A percentile compares a stretch with the other conserved stretches of the same genome.
These are phyloP conservation scores for Isabelozyma rhagii DNA, from an alignment of 805 yeast genomes.

Conservation along the genomic window DNA sequence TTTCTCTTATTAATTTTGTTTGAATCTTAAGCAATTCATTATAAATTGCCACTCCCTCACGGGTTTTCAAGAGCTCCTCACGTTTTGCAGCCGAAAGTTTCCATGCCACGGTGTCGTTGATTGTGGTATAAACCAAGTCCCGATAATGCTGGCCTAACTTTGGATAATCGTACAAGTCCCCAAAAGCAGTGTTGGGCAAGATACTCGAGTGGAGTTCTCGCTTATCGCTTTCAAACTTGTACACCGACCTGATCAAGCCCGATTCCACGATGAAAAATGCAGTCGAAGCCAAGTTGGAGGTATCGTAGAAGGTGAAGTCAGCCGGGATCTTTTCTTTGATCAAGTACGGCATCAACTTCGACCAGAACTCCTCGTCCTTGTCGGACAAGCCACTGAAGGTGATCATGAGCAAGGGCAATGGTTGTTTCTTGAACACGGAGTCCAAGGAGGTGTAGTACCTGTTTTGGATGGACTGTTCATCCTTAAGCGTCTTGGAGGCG, in stretches of 20 bases:
- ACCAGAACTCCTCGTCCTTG: slow-evolving; percentile 57
- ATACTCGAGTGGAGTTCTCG: slow-evolving; percentile 41
- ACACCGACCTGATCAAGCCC: slow-evolving; percentile 36
- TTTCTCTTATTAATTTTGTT: slow-evolving; percentile 59
- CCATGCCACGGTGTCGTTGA: slow-evolving; percentile 69
- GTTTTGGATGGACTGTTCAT: slow-evolving; percentile 40
- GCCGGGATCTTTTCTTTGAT: slow-evolving; percentile 45
- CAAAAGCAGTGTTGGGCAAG: slow-evolving; percentile 73
- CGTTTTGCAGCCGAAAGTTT: slow-evolving; percentile 48
- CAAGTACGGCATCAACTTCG: slow-evolving; percentile 52
- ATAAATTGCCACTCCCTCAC: slow-evolving; percentile 49
- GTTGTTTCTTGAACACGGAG: slow-evolving; percentile 43
- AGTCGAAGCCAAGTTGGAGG: slow-evolving; percentile 39
- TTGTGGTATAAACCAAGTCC: slow-evolving; percentile 50
- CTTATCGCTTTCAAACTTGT: slow-evolving; percentile 36
- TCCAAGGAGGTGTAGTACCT: slow-evolving; percentile 49
- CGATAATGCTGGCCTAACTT: slow-evolving; percentile 34
- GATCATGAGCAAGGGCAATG: slow-evolving; percentile 62
- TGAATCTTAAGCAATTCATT: slow-evolving; percentile 64
- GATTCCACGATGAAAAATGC: slow-evolving; percentile 56
- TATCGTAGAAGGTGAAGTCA: slow-evolving; percentile 46
- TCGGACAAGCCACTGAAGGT: slow-evolving; percentile 59
- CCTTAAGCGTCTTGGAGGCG: slow-evolving; percentile 43
- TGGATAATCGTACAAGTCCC: slow-evolving; percentile 43
- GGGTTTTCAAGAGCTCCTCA: slow-evolving; percentile 40